Conservation (phyloP, 176 grass and related monocot species). For the Oryza meridionalis region DNA sequence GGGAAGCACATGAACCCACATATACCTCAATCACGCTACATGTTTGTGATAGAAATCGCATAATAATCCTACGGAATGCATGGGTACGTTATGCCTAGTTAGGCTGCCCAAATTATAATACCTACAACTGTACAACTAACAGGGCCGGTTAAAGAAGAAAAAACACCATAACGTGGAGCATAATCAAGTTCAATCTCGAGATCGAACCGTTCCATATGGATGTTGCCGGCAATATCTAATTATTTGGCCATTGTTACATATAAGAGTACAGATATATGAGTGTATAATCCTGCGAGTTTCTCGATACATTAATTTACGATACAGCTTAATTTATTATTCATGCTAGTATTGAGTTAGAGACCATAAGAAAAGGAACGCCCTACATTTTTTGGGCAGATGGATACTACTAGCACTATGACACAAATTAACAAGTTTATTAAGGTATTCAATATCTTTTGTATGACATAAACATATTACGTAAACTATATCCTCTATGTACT, state of each 20-base stretch:
- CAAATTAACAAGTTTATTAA: not conserved
- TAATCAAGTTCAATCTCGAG: no score
- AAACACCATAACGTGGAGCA: no score
- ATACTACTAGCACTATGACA: not conserved
- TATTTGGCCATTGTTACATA: no score
- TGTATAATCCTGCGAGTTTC: not conserved
- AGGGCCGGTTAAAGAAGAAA: no score
- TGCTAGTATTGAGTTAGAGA: not conserved
- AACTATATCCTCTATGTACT: no score
- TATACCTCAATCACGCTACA: not conserved
- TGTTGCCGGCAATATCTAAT: no score
- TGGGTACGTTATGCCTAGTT: no score
- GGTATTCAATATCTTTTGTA: not conserved
- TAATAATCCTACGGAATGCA: not conserved
- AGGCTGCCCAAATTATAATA: no score
- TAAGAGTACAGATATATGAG: no score
- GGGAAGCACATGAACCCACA: not conserved
- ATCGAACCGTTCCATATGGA: no score
- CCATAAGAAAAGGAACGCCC: not conserved
- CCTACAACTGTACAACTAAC: no score
- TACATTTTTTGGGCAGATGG: not conserved
- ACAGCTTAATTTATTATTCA: not conserved
- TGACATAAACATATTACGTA: not conserved
- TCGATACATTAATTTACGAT: not conserved
- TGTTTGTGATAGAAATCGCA: not conserved